Conservation (phyloP, 2,329 filamentous ascomycete genomes). For the Clonostachys solani region DNA sequence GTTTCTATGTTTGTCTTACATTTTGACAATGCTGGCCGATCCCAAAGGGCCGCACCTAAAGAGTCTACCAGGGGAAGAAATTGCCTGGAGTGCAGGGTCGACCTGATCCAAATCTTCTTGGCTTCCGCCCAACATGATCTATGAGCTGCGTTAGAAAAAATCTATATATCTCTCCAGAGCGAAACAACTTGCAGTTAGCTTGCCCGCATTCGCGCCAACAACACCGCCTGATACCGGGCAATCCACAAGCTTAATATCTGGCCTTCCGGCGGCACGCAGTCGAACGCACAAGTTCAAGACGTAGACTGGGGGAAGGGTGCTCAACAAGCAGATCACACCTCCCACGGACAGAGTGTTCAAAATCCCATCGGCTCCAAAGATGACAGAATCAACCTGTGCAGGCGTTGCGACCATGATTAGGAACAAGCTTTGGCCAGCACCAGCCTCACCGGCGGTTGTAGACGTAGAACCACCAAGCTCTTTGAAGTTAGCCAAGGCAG, state of each 20-base stretch:
- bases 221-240: constrained; percentile 18
- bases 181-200: constrained; percentile 51
- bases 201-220: constrained; percentile 50
- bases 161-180: not conserved
- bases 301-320: constrained; percentile 67
- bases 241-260: constrained; percentile 49
- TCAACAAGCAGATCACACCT: constrained; percentile 62
- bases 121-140: constrained; percentile 58
- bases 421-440: constrained; percentile 53
- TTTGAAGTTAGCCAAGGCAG: constrained; percentile 61
- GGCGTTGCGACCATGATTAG: constrained; percentile 75
- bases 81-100: constrained; percentile 54
- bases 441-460: constrained; percentile 56
- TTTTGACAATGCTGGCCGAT: constrained; percentile 63
- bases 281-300: constrained; percentile 56
- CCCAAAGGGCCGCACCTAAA: constrained; percentile 58
- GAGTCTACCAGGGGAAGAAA: constrained; percentile 58
- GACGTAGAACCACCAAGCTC: constrained; percentile 57
- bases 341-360: constrained; percentile 44
- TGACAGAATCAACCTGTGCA: constrained; percentile 59
- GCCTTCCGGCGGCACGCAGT: constrained; percentile 48
- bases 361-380: constrained; percentile 56
- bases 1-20: constrained; percentile 43
- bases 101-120: constrained; percentile 52
- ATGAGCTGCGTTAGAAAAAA: not conserved